phyloP scores from a whole-genome alignment of 345 rosid species.

The Citrus sp. region DNA sequence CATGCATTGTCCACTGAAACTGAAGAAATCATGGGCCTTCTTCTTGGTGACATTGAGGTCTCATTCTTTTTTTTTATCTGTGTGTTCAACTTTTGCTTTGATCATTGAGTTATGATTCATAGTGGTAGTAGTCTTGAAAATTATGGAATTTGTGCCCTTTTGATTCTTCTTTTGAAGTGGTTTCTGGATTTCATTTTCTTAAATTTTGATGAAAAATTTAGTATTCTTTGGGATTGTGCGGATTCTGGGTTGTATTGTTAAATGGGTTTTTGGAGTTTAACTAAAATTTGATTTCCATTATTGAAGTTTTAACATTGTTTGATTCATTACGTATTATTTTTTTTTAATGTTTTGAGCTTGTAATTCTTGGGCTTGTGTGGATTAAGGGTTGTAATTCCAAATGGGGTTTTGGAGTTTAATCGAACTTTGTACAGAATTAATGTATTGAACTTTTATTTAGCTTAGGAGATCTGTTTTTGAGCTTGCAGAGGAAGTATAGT shows the following conservation, averaged over 20 bases:
- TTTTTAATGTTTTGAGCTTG: background rate
- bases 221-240: background rate
- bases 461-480: background rate
- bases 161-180: background rate
- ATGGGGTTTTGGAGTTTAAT: background rate
- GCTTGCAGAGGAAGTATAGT: background rate
- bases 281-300: background rate
- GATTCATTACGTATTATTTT: background rate
- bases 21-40: conserved; percentile 99
- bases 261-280: background rate
- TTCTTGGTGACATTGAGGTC: conserved; percentile 97
- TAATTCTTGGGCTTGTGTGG: background rate
- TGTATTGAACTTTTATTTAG: background rate
- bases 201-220: background rate
- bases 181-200: background rate
- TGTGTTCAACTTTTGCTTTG: background rate
- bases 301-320: background rate
- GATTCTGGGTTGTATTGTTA: background rate
- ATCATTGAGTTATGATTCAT: background rate
- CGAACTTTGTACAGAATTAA: background rate
- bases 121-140: background rate
- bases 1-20: conserved; percentile 99
- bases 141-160: background rate
- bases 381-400: background rate
- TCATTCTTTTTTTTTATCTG: background rate